phyloP scores from a whole-genome alignment of 108 stramenopile genomes.

The Nannochloropsis salina region DNA sequence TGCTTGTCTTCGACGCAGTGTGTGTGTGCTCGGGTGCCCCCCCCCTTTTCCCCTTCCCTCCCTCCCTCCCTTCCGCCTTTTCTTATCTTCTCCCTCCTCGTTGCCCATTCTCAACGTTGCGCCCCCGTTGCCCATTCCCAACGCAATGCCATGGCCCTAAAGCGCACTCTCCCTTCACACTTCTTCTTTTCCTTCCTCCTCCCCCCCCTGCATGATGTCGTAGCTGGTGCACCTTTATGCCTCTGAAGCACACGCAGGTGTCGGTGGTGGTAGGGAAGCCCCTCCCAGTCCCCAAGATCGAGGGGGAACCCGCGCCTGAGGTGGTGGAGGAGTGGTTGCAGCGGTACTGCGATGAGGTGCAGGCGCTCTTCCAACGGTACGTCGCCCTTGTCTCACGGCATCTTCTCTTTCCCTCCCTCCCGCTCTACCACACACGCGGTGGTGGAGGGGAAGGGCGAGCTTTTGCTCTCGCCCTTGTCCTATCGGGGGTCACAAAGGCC shows the following conservation, averaged over 20 bases:
- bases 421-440: no score
- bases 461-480: background rate
- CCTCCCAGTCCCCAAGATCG: background rate
- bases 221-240: slow-evolving; percentile 3
- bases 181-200: background rate
- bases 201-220: background rate
- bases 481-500: no score
- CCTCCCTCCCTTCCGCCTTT: background rate
- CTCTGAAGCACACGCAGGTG: background rate
- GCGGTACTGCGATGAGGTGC: background rate
- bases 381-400: background rate
- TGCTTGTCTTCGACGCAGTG: background rate
- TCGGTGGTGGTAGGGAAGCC: slow-evolving; percentile 22
- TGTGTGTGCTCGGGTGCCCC: background rate
- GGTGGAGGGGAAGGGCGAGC: no score
- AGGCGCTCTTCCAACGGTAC: background rate
- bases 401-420: background rate
- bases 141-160: no score
- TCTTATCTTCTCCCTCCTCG: background rate
- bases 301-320: background rate
- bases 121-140: no score
- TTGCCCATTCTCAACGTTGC: no score
- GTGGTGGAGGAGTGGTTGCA: slow-evolving; percentile 1
- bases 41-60: background rate
- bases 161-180: no score